A percentile compares a stretch with the other conserved stretches of the same genome.
phyloP scores from a whole-genome alignment of 2,329 filamentous ascomycete species.

The Hypomyces rosellus region DNA sequence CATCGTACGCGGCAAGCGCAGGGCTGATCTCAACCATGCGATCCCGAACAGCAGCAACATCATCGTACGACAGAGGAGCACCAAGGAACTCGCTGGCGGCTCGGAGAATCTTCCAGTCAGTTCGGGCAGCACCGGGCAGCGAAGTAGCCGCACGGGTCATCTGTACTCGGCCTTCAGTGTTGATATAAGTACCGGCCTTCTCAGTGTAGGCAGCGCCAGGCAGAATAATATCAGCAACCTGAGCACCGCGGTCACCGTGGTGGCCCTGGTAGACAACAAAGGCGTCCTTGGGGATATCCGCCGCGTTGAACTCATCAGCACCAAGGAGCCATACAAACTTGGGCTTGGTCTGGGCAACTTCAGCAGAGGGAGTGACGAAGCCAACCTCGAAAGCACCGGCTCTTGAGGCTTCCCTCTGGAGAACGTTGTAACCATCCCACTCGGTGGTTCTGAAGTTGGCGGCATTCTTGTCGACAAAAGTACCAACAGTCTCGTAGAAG shows the following conservation, averaged over 20 bases:
- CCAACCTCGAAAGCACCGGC: constrained; percentile 93
- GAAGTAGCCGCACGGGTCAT: constrained; percentile 86
- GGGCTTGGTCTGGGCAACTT: constrained; percentile 75
- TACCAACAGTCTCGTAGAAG: constrained; percentile 84
- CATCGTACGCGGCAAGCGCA: constrained; percentile 80
- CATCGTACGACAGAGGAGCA: constrained; percentile 82
- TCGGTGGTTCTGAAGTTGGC: constrained; percentile 79
- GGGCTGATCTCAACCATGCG: constrained; percentile 95
- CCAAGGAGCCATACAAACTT: constrained; percentile 97
- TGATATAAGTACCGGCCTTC: constrained; percentile 92
- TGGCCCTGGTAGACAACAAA: constrained; percentile 98
- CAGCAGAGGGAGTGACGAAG: constrained; percentile 77
- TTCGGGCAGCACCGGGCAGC: constrained; percentile 80
- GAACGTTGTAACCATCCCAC: constrained; percentile 97
- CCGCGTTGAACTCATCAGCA: constrained; percentile 80
- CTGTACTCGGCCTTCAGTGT: constrained; percentile 95
- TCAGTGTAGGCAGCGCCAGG: constrained; percentile 95
- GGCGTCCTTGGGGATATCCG: constrained; percentile 88
- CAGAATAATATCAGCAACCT: constrained; percentile 88
- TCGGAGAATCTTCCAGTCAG: constrained; percentile 98
- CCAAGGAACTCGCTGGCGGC: constrained; percentile 88
- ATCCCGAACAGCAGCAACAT: constrained; percentile 81
- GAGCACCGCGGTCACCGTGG: constrained; percentile 88
- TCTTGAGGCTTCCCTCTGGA: constrained; percentile 88
- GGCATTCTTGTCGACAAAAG: constrained; percentile 90